These are phyloP conservation scores for Leptosphaerulina australis DNA, from an alignment of 2,329 filamentous ascomycete genomes.

Conservation along the genomic window DNA sequence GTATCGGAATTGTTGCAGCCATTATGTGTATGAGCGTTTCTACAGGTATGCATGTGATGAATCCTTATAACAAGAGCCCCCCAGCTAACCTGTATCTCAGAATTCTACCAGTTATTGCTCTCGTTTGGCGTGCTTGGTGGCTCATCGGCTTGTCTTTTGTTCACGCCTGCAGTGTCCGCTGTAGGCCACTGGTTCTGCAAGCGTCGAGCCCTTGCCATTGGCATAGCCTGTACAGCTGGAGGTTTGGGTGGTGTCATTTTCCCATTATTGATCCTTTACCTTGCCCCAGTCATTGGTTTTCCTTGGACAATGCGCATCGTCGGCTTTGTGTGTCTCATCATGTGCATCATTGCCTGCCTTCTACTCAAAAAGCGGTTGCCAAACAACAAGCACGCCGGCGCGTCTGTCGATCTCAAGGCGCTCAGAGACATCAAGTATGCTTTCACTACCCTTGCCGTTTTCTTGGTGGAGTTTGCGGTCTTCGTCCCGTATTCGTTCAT, in stretches of 20 bases:
- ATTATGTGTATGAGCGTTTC: slow-evolving; percentile 42
- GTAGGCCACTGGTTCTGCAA: slow-evolving; percentile 52
- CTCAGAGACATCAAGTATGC: slow-evolving; percentile 31
- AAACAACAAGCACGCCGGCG: slow-evolving; percentile 44
- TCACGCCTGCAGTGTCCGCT: slow-evolving; percentile 48
- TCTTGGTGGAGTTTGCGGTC: slow-evolving; percentile 65
- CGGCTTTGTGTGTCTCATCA: slow-evolving; percentile 62
- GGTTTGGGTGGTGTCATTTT: slow-evolving; percentile 57
- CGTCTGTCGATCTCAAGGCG: slow-evolving; percentile 44
- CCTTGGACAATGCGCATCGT: slow-evolving; percentile 66
- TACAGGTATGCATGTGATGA: slow-evolving; percentile 11
- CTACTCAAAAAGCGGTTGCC: slow-evolving; percentile 58
- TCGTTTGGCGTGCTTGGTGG: slow-evolving; percentile 53
- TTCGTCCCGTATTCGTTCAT: slow-evolving; percentile 63
- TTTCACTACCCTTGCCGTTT: slow-evolving; percentile 29
- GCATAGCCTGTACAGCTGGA: slow-evolving; percentile 50
- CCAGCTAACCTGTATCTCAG: slow-evolving; percentile 7
- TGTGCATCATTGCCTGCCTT: slow-evolving; percentile 24
- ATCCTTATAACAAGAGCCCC: not conserved
- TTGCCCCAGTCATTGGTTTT: slow-evolving; percentile 64
- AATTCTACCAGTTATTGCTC: slow-evolving; percentile 54
- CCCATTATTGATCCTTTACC: slow-evolving; percentile 59
- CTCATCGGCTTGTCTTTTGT: slow-evolving; percentile 48
- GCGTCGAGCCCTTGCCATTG: slow-evolving; percentile 49
- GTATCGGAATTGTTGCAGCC: slow-evolving; percentile 36